Base-by-base conservation (phyloP, 441 rosid species). In the Raphanus hybrid region DNA sequence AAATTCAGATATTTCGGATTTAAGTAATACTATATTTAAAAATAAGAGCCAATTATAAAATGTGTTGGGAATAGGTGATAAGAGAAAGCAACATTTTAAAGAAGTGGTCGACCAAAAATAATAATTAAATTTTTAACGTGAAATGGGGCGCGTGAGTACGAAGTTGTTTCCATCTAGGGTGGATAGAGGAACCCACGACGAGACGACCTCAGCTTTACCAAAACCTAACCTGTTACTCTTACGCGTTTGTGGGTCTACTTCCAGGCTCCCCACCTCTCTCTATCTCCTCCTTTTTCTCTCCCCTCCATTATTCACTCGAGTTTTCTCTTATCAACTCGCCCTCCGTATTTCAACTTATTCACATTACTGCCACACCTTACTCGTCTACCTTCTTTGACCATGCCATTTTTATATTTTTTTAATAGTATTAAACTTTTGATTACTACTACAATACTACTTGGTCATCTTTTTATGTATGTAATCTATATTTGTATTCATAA, bases 111-210 rank as follows among this genome's bases (percentile, higher is more conserved):
- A 72, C 73, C 76, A 72, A 15, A 77, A 23, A 23, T 23, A 23
- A 64, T 3, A 20, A 66, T 4, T 41, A 2, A 37, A 23, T 0
- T 10, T 52, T 9, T 5, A 64, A 41, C 59, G 71, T 5, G 67
- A 59, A 6, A 45, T n/a, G 64, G 73, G 57, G 77, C 77, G 77
- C 81, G 77, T 72, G 81, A 66, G 35, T 15, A 34, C n/a, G 58
- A 35, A 35, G 37, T 32, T 41, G 77, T 35, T 60, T 59, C 11
- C 5, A 14, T 11, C 26, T 75, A 61, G 79, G 71, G 37, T 54
- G 15, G 23, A 4, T 57, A 63, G 81, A 77, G 78, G 81, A 78
- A 78, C 11, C 74, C 78, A 73, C 74, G 78, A 78, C 65, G 75
- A 71, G 67, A 60, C 75, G 68, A 65, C 52, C 66, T 70, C 58